Conservation (phyloP, 1,139 yeast species). For the Candida anutae region DNA sequence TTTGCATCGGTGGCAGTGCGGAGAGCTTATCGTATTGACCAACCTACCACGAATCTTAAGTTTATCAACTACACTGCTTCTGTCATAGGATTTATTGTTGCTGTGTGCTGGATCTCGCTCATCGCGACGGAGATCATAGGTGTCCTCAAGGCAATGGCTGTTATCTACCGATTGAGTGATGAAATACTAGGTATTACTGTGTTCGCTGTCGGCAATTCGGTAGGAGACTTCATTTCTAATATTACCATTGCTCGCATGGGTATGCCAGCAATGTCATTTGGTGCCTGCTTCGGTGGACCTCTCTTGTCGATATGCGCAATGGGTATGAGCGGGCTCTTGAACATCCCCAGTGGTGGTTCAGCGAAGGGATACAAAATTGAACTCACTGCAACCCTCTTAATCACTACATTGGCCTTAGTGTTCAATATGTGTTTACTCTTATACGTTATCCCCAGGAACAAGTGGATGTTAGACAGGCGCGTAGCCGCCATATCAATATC, state of each 20-base stretch:
- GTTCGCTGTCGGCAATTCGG: constrained; percentile 87
- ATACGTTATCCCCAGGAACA: constrained; percentile 49
- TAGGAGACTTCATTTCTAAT: constrained; percentile 85
- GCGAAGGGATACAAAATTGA: constrained; percentile 7
- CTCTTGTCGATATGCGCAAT: constrained; percentile 41
- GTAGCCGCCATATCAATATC: constrained; percentile 27
- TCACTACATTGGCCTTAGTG: constrained; percentile 20
- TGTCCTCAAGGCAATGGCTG: constrained; percentile 55
- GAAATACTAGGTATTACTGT: constrained; percentile 75
- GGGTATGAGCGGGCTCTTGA: constrained; percentile 54
- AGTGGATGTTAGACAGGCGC: constrained; percentile 56
- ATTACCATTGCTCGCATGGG: constrained; percentile 81
- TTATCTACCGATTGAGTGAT: constrained; percentile 58
- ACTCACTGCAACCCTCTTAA: constrained; percentile 11
- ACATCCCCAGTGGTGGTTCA: constrained; percentile 19
- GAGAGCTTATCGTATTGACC: too few relatives aligned
- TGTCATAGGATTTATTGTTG: constrained; percentile 54
- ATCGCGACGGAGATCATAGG: constrained; percentile 75
- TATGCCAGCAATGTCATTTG: constrained; percentile 83
- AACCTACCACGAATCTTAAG: too few relatives aligned
- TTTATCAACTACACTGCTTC: constrained; percentile 29
- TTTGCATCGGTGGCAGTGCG: constrained; percentile 1
- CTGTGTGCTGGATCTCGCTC: constrained; percentile 67
- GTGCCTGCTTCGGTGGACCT: constrained; percentile 96
- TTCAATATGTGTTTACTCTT: constrained; percentile 46